phyloP scores from a whole-genome alignment of 208 protist species.

The Naegleria lovaniensis region DNA sequence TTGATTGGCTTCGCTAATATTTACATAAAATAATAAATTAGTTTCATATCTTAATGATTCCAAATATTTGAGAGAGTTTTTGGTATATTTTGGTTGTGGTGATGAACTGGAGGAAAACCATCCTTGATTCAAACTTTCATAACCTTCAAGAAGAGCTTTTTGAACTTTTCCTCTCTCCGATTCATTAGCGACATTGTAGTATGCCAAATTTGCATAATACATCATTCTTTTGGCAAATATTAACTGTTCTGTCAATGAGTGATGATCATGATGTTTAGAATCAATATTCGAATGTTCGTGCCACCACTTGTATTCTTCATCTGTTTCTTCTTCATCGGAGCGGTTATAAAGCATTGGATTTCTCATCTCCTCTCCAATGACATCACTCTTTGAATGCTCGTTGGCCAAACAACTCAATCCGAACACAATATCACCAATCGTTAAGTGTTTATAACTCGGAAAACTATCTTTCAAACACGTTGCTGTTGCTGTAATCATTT shows the following conservation, averaged over 20 bases:
- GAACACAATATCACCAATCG: conserved; percentile 11
- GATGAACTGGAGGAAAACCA: not conserved
- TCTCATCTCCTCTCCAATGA: not conserved
- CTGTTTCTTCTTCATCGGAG: not conserved
- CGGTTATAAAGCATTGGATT: not conserved
- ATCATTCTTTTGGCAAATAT: not conserved
- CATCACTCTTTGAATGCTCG: not conserved
- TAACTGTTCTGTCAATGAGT: not conserved
- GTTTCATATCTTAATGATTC: not conserved
- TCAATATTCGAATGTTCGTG: not conserved
- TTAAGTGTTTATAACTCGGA: not conserved
- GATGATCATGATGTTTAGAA: not conserved
- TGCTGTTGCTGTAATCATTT: not conserved
- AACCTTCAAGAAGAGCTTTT: not conserved
- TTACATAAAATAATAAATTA: not conserved
- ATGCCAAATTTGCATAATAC: not conserved
- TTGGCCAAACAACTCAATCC: not conserved
- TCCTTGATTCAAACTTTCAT: not conserved
- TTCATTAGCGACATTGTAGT: not conserved
- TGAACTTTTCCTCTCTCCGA: not conserved
- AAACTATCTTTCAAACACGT: not conserved
- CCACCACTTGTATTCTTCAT: conserved; percentile 7
- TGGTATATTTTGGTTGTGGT: not conserved
- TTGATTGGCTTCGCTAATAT: not conserved
- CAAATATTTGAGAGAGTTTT: not conserved